phyloP scores from a whole-genome alignment of 192 early-diverging fungal genomes.

The Spinellus fusiger region DNA sequence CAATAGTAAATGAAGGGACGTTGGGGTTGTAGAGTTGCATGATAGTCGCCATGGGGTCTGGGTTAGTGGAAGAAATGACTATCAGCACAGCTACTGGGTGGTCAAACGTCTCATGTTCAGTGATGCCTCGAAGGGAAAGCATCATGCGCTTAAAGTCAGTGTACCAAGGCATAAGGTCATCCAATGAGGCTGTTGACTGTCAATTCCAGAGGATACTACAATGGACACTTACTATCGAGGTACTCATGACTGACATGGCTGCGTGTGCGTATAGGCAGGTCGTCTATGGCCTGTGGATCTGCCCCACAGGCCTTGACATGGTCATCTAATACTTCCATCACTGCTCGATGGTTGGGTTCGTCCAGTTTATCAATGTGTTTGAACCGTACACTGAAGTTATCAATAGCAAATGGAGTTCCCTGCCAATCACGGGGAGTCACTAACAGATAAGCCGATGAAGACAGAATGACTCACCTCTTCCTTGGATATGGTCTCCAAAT shows the following conservation, averaged over 20 bases:
- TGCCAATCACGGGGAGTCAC: slow-evolving; percentile 56
- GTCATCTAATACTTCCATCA: slow-evolving; percentile 44
- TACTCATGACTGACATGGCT: slow-evolving; percentile 43
- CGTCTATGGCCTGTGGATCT: slow-evolving; percentile 6
- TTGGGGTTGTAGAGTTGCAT: slow-evolving; percentile 48
- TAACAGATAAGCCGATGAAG: no score
- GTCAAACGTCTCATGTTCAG: slow-evolving; percentile 91
- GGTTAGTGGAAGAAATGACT: slow-evolving; percentile 55
- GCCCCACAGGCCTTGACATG: slow-evolving; percentile 29
- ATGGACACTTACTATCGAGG: slow-evolving; percentile 33
- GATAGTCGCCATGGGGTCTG: slow-evolving; percentile 71
- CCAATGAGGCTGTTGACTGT: slow-evolving; percentile 32
- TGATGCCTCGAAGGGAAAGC: slow-evolving; percentile 54
- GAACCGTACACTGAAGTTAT: slow-evolving; percentile 64
- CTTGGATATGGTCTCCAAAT: slow-evolving; percentile 63
- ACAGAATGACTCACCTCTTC: no score
- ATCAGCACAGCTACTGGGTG: slow-evolving; percentile 86
- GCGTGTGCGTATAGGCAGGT: slow-evolving; percentile 25
- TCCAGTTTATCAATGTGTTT: slow-evolving; percentile 48
- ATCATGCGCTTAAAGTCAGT: slow-evolving; percentile 60
- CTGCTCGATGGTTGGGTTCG: slow-evolving; percentile 39
- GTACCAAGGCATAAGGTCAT: slow-evolving; percentile 82
- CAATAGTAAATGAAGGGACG: slow-evolving; percentile 48
- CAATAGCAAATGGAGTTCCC: slow-evolving; percentile 50
- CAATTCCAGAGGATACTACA: not conserved